phyloP scores from a whole-genome alignment of 345 rosid genomes.

The Rhodomyrtus tomentosa region DNA sequence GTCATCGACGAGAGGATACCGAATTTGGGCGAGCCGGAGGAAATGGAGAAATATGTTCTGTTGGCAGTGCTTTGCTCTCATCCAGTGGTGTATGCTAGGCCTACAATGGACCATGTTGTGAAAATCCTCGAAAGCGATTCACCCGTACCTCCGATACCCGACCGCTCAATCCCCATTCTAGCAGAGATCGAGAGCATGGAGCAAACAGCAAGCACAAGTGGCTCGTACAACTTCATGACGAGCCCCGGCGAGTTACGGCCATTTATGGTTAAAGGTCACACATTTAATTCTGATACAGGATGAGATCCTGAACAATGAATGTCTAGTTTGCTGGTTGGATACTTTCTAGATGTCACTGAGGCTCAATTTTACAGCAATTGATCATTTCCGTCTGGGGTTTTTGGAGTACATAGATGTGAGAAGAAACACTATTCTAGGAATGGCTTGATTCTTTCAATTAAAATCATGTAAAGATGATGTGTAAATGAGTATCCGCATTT shows the following conservation, averaged over 20 bases:
- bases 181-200: slow-evolving; percentile 45
- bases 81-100: slow-evolving; percentile 71
- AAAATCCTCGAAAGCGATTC: slow-evolving; percentile 69
- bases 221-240: slow-evolving; percentile 6
- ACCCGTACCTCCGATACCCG: slow-evolving; percentile 59
- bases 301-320: neutral
- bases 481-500: neutral
- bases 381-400: neutral
- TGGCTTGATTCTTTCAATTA: neutral
- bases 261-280: neutral
- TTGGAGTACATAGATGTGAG: neutral
- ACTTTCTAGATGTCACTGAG: neutral
- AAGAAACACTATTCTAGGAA: neutral
- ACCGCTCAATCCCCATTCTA: slow-evolving; percentile 49
- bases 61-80: slow-evolving; percentile 80
- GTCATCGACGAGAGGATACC: slow-evolving; percentile 61
- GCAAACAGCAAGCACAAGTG: slow-evolving; percentile 38
- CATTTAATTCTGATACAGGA: neutral
- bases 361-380: neutral
- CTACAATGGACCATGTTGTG: slow-evolving; percentile 82
- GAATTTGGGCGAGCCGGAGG: slow-evolving; percentile 38
- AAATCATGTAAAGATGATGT: neutral
- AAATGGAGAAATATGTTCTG: slow-evolving; percentile 68
- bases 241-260: neutral
- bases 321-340: neutral